These are phyloP conservation scores for Pleurotus ostreatus DNA, from an alignment of 768 basidiomycete species.

Conservation along the genomic window DNA sequence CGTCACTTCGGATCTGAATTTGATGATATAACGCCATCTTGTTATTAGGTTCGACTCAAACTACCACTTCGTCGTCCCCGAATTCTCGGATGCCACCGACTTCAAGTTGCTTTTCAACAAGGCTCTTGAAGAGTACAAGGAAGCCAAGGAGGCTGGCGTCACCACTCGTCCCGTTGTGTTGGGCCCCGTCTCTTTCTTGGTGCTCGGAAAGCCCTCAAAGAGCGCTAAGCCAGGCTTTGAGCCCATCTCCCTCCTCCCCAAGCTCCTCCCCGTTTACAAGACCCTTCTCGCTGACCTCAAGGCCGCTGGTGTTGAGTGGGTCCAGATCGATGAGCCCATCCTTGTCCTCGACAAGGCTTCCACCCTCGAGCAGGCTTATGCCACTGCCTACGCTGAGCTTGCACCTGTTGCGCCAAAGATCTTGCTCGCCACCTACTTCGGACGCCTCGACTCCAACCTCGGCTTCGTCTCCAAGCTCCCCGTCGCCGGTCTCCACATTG, in stretches of 20 bases:
- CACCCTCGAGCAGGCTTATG: slow-evolving; percentile 74
- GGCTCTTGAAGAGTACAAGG: slow-evolving; percentile 88
- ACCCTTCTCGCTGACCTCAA: slow-evolving; percentile 89
- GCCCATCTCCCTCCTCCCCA: slow-evolving; percentile 85
- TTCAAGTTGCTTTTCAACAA: slow-evolving; percentile 98
- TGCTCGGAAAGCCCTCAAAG: slow-evolving; percentile 87
- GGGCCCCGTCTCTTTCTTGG: slow-evolving; percentile 93
- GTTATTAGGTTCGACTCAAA: slow-evolving; percentile 88
- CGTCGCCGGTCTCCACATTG: slow-evolving; percentile 91
- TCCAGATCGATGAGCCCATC: slow-evolving; percentile 96
- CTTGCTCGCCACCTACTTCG: slow-evolving; percentile 93
- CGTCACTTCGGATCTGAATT: not conserved
- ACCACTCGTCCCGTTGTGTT: slow-evolving; percentile 92
- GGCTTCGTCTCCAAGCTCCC: slow-evolving; percentile 89
- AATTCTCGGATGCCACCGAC: slow-evolving; percentile 83
- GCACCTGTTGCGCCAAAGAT: slow-evolving; percentile 84
- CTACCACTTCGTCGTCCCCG: slow-evolving; percentile 98
- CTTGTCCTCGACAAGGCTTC: slow-evolving; percentile 88
- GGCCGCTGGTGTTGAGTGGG: slow-evolving; percentile 88
- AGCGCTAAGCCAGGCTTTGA: slow-evolving; percentile 81
- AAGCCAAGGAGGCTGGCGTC: slow-evolving; percentile 88
- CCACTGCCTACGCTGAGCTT: slow-evolving; percentile 77
- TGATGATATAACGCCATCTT: slow-evolving; percentile 2
- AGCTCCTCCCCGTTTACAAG: slow-evolving; percentile 88
- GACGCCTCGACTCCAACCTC: slow-evolving; percentile 91